These are phyloP conservation scores for Russula griseocarnosa DNA, from an alignment of 768 basidiomycete species.

Conservation along the genomic window DNA sequence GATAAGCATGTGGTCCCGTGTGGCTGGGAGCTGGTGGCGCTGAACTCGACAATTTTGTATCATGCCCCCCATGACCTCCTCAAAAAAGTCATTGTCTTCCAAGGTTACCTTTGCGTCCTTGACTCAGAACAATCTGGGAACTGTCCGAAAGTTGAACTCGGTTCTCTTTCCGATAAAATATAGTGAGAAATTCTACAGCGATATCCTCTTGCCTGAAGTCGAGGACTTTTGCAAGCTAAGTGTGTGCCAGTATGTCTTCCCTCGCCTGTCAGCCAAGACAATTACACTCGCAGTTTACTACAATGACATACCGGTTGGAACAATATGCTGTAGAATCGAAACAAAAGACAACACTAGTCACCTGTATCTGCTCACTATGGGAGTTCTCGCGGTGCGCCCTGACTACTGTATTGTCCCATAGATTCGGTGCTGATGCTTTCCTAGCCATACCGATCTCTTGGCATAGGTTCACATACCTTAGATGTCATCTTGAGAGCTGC, in stretches of 20 bases:
- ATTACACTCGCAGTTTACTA: constrained; percentile 63
- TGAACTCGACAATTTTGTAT: constrained; percentile 23
- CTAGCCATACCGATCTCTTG: constrained; percentile 82
- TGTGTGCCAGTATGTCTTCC: constrained; percentile 40
- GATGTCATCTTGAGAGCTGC: constrained; percentile 65
- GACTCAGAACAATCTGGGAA: constrained; percentile 78
- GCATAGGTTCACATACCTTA: constrained; percentile 69
- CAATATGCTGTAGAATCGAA: constrained; percentile 82
- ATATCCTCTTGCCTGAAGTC: constrained; percentile 68
- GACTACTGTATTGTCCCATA: constrained; percentile 1
- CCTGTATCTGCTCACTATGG: constrained; percentile 90
- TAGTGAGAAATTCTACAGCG: constrained; percentile 82
- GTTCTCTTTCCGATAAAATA: constrained; percentile 89
- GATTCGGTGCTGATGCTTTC: neutral
- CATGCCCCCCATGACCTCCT: constrained; percentile 34
- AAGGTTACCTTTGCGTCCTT: constrained; percentile 70
- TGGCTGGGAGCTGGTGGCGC: constrained; percentile 22
- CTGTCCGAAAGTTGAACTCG: constrained; percentile 60
- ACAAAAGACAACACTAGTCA: constrained; percentile 51
- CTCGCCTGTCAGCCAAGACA: neutral
- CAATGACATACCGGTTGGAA: constrained; percentile 89
- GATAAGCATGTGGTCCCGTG: neutral
- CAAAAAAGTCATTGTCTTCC: constrained; percentile 33
- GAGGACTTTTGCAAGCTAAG: constrained; percentile 88
- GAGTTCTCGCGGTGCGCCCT: constrained; percentile 71